These are phyloP conservation scores for Aspergillus fructus DNA, from an alignment of 2,329 filamentous ascomycete genomes.

Conservation along the genomic window DNA sequence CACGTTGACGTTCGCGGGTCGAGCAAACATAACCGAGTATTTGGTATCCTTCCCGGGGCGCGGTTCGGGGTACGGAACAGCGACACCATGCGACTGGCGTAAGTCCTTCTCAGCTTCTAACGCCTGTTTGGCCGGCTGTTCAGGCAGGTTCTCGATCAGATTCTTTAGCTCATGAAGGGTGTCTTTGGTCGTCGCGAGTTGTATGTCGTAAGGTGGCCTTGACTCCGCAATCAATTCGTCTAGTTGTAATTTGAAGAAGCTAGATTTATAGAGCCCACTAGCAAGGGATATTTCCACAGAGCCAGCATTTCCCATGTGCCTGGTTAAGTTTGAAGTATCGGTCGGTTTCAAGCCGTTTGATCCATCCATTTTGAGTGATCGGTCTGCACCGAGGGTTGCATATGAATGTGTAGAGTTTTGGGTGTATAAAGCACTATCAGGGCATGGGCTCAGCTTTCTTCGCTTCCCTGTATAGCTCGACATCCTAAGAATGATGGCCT, in stretches of 20 bases:
- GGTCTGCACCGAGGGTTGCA: slow-evolving; percentile 26
- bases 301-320: slow-evolving; percentile 24
- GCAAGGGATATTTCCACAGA: slow-evolving; percentile 38
- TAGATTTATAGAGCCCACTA: slow-evolving; percentile 63
- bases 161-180: slow-evolving; percentile 55
- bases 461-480: slow-evolving; percentile 42
- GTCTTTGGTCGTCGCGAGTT: slow-evolving; percentile 53
- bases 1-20: slow-evolving; percentile 77
- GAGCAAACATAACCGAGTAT: slow-evolving; percentile 77
- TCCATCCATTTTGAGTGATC: slow-evolving; percentile 16
- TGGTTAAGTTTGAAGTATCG: slow-evolving; percentile 1
- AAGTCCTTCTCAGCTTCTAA: slow-evolving; percentile 66
- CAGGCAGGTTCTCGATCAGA: slow-evolving; percentile 57
- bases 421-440: neutral
- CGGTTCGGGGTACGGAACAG: slow-evolving; percentile 83
- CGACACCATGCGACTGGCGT: slow-evolving; percentile 65
- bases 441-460: slow-evolving; percentile 47
- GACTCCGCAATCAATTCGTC: slow-evolving; percentile 62
- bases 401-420: slow-evolving; percentile 13
- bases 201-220: slow-evolving; percentile 58
- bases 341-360: slow-evolving; percentile 10
- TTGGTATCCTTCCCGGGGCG: slow-evolving; percentile 71
- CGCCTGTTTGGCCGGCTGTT: slow-evolving; percentile 53
- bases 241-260: slow-evolving; percentile 66
- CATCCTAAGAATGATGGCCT: slow-evolving; percentile 22